These are phyloP conservation scores for Fusarium newnesense DNA, from an alignment of 2,329 filamentous ascomycete genomes.

Conservation along the genomic window DNA sequence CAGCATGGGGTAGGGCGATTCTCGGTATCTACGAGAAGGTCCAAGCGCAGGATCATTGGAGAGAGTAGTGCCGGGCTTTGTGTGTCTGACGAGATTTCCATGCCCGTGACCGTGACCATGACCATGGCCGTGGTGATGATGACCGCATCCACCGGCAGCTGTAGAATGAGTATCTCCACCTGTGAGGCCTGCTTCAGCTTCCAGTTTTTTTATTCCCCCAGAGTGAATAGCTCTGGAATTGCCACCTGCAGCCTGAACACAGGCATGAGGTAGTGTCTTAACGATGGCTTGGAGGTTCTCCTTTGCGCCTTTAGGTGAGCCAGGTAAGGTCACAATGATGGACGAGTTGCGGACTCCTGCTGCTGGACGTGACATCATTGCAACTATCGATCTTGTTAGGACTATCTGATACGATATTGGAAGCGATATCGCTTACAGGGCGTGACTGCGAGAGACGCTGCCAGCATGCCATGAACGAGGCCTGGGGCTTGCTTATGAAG, in stretches of 20 bases:
- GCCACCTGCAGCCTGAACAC: slow-evolving; percentile 83
- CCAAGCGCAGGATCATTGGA: slow-evolving; percentile 71
- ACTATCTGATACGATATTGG: neutral
- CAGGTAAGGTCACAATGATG: slow-evolving; percentile 88
- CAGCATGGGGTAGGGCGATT: slow-evolving; percentile 93
- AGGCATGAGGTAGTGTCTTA: slow-evolving; percentile 95
- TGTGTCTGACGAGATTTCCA: slow-evolving; percentile 77
- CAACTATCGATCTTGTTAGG: slow-evolving; percentile 69
- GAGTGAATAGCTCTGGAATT: slow-evolving; percentile 83
- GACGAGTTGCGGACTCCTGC: slow-evolving; percentile 86
- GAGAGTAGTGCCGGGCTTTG: slow-evolving; percentile 66
- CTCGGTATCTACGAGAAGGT: slow-evolving; percentile 77
- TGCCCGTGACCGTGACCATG: slow-evolving; percentile 70
- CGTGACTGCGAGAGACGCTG: slow-evolving; percentile 84
- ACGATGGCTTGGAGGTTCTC: slow-evolving; percentile 92
- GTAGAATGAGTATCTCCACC: slow-evolving; percentile 44
- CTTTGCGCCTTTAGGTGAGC: slow-evolving; percentile 92
- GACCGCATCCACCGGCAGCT: slow-evolving; percentile 57
- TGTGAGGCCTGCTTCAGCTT: slow-evolving; percentile 79
- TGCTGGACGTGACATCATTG: slow-evolving; percentile 94
- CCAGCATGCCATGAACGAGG: slow-evolving; percentile 93
- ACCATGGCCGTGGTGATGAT: slow-evolving; percentile 62
- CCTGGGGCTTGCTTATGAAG: slow-evolving; percentile 89
- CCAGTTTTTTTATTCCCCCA: slow-evolving; percentile 84
- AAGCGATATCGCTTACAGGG: slow-evolving; percentile 74